Evolutionary conservation across 2,329 filamentous ascomycete genomes (phyloP), one percentile per base, ranked within the genome.

Genomic region (Paecilomyces dactylethromorphus): DNA sequence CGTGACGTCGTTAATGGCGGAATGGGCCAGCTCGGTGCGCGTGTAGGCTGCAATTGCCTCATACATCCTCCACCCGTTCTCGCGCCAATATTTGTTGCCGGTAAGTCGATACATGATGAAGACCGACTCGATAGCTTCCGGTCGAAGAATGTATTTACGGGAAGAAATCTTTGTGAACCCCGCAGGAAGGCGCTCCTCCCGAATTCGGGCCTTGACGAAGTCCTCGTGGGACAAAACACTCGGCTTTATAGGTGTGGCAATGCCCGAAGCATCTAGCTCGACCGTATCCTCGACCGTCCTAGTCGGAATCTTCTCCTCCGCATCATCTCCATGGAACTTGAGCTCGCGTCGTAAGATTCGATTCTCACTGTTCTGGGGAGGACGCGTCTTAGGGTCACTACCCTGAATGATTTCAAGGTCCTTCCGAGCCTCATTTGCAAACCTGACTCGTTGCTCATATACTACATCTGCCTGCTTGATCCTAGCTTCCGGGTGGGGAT

Each of bases 51-150:
- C 78, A 33, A 92, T 80, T 8, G 83, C 81, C 57, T 82, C 70
- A 69, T 91, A 91, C 88, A 92, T 91, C 58, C 78, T 77, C 89
- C 89, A 91, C 1, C 87, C 89, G 68, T 85, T 85, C 59, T 88
- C 82, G 68, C 84, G 84, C 81, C 86, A 88, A 54, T 79, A 76
- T 1, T 78, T 64, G 62, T 90, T 84, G 26, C 88, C 89, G 0
- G 88, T 91, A 59, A 90, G 79, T 59, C 89, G 84, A 71, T 88
- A 91, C 79, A 93, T 84, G 68, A 91, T 83, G 72, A 91, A 93
- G 3, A 94, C 84, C 13, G 86, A 89, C 76, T 93, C 90, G 57
- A 93, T 91, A 1, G 89, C 89, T 74, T 93, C 90, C 21, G 89
- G 89, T 7, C 77, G 68, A 69, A 80, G 64, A 32, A 75, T 69